phyloP scores from a whole-genome alignment of 2,329 filamentous ascomycete species.

The Niveomyces coronatus region DNA sequence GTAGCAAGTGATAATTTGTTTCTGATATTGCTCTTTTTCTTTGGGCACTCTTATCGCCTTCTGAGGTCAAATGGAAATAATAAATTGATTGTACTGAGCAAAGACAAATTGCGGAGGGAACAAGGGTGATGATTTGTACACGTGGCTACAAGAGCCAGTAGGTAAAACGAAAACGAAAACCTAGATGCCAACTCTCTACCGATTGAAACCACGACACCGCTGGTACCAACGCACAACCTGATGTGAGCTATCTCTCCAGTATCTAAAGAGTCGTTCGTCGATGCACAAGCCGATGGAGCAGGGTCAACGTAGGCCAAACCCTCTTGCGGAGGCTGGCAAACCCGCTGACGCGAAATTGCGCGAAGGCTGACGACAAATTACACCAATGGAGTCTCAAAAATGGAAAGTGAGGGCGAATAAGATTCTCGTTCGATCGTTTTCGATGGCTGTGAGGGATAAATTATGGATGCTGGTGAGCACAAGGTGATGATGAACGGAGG shows the following conservation, averaged over 20 bases:
- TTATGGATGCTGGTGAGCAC: too few species aligned
- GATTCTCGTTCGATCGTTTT: too few species aligned
- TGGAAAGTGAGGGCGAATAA: too few species aligned
- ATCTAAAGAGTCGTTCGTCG: slow-evolving; percentile 5
- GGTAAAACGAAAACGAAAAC: slow-evolving; percentile 23
- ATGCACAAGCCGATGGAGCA: background rate
- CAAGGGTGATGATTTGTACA: slow-evolving; percentile 29
- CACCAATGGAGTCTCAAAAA: too few species aligned
- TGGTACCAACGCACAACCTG: slow-evolving; percentile 5
- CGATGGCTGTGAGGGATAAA: too few species aligned
- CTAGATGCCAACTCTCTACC: slow-evolving; percentile 24
- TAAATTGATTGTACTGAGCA: slow-evolving; percentile 43
- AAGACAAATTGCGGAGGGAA: slow-evolving; percentile 22
- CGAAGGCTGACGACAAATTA: too few species aligned
- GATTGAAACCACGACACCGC: slow-evolving; percentile 7
- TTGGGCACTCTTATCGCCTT: slow-evolving; percentile 22
- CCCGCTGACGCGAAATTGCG: too few species aligned
- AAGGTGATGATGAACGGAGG: too few species aligned
- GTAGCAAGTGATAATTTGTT: slow-evolving; percentile 13
- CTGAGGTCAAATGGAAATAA: slow-evolving; percentile 31
- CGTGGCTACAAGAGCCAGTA: slow-evolving; percentile 25
- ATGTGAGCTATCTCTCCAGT: slow-evolving; percentile 8
- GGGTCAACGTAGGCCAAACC: background rate
- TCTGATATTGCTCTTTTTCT: slow-evolving; percentile 22
- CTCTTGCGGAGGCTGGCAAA: too few species aligned